These are phyloP conservation scores for Sesbania bispinosa DNA, from an alignment of 306 rosid species.

Conservation along the genomic window DNA sequence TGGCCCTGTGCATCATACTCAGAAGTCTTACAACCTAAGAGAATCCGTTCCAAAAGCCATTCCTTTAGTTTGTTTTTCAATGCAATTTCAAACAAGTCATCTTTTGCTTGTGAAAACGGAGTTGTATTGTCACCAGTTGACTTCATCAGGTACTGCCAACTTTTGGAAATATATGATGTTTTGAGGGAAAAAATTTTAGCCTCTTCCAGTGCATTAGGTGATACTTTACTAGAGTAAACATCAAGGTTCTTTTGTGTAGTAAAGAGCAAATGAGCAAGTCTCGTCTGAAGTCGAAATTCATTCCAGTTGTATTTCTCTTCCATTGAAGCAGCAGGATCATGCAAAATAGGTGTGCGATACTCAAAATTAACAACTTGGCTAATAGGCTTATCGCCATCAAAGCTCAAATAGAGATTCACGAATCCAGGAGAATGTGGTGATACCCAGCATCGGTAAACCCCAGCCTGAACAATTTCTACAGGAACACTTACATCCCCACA, in stretches of 20 bases:
- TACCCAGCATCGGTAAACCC: conserved; percentile 84
- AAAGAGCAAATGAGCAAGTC: conserved; percentile 72
- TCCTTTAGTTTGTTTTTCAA: conserved; percentile 72
- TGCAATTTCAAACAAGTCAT: conserved; percentile 53
- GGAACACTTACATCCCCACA: conserved; percentile 61
- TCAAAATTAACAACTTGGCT: conserved; percentile 78
- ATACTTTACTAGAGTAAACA: conserved; percentile 49
- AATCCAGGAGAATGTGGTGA: conserved; percentile 57
- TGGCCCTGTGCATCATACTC: conserved; percentile 79
- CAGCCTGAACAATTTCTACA: conserved; percentile 72
- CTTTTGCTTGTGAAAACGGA: conserved; percentile 61
- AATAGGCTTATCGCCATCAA: conserved; percentile 76
- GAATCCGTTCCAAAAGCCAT: conserved; percentile 78
- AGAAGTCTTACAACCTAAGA: conserved; percentile 42
- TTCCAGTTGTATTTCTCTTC: conserved; percentile 55
- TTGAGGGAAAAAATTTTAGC: conserved; percentile 55
- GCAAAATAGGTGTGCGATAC: conserved; percentile 57
- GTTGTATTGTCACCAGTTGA: conserved; percentile 41
- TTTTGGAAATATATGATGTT: conserved; percentile 50
- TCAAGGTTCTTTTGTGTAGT: conserved; percentile 56
- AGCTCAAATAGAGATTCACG: conserved; percentile 64
- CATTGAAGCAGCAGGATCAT: conserved; percentile 36
- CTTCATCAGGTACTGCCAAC: conserved; percentile 55
- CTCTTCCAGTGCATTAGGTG: conserved; percentile 46
- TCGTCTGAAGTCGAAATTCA: conserved; percentile 58